Conservation (phyloP, 208 protist genomes). For the Cochliopodium minus region DNA sequence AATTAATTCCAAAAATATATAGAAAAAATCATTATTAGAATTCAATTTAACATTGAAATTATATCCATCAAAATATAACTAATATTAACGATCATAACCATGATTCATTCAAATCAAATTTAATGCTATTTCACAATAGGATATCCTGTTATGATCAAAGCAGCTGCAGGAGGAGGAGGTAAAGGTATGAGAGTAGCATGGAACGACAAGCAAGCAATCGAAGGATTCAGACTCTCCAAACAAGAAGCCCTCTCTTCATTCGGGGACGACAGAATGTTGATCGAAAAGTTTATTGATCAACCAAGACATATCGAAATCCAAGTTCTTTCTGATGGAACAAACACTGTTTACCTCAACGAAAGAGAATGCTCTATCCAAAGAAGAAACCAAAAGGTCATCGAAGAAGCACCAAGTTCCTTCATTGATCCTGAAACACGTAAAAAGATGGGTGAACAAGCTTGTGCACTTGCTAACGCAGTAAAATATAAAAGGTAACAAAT, state of each 20-base stretch:
- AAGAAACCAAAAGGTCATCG: slow-evolving; percentile 57
- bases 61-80: too few species aligned
- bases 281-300: slow-evolving; percentile 58
- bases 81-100: too few species aligned
- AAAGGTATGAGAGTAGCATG: slow-evolving; percentile 55
- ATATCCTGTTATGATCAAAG: slow-evolving; percentile 72
- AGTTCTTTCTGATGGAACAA: slow-evolving; percentile 56
- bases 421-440: slow-evolving; percentile 29
- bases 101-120: too few species aligned
- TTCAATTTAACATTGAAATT: too few species aligned
- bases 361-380: slow-evolving; percentile 59
- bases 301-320: slow-evolving; percentile 77
- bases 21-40: too few species aligned
- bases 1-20: too few species aligned
- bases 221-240: slow-evolving; percentile 28
- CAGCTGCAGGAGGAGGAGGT: slow-evolving; percentile 52
- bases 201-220: slow-evolving; percentile 25
- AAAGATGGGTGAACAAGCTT: slow-evolving; percentile 50
- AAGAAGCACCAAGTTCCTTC: slow-evolving; percentile 38
- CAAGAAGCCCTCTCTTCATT: slow-evolving; percentile 33
- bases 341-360: slow-evolving; percentile 46
- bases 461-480: slow-evolving; percentile 35
- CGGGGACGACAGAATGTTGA: slow-evolving; percentile 46
- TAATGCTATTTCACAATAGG: too few species aligned
- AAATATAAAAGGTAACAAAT: slow-evolving; percentile 25